These are phyloP conservation scores for Vinca minor DNA, from an alignment of 257 asterid species.

Conservation along the genomic window DNA sequence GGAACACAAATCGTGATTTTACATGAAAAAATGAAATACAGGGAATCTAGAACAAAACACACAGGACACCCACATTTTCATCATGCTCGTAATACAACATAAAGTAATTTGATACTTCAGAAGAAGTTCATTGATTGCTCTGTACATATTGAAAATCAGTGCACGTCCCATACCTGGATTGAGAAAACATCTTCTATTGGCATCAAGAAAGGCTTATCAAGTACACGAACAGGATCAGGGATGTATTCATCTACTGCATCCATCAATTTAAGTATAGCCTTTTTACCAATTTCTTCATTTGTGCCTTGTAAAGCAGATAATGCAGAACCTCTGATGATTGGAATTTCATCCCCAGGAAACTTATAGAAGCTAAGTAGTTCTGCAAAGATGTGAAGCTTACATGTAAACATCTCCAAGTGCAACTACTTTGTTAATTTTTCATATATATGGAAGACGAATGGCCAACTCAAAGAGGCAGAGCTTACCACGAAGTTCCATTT, in stretches of 20 bases:
- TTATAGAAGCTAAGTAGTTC: slow-evolving; percentile 88
- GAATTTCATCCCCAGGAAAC: slow-evolving; percentile 98
- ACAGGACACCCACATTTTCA: too few relatives aligned
- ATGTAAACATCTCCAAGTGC: slow-evolving; percentile 1
- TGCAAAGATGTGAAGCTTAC: slow-evolving; percentile 25
- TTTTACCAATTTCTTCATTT: slow-evolving; percentile 79
- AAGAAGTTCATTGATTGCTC: background rate
- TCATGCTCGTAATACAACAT: too few relatives aligned
- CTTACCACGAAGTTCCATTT: slow-evolving; percentile 96
- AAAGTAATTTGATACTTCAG: too few relatives aligned
- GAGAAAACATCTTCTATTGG: slow-evolving; percentile 99
- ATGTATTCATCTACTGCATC: slow-evolving; percentile 93
- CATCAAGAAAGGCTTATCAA: slow-evolving; percentile 92
- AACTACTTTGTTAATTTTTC: slow-evolving; percentile 1
- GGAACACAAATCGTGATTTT: background rate
- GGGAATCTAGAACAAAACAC: too few relatives aligned
- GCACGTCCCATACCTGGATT: slow-evolving; percentile 63
- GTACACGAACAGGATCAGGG: slow-evolving; percentile 92
- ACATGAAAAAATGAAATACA: background rate
- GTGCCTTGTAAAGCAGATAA: slow-evolving; percentile 92
- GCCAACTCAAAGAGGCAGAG: slow-evolving; percentile 4
- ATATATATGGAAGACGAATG: background rate
- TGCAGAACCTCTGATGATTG: slow-evolving; percentile 94
- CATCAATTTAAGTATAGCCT: slow-evolving; percentile 83
- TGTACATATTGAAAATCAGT: background rate